Percentiles rank a stretch among this genome's conserved stretches.
These are phyloP conservation scores for Fusarium sp. DNA, from an alignment of 2,329 filamentous ascomycete genomes.

Conservation along the genomic window DNA sequence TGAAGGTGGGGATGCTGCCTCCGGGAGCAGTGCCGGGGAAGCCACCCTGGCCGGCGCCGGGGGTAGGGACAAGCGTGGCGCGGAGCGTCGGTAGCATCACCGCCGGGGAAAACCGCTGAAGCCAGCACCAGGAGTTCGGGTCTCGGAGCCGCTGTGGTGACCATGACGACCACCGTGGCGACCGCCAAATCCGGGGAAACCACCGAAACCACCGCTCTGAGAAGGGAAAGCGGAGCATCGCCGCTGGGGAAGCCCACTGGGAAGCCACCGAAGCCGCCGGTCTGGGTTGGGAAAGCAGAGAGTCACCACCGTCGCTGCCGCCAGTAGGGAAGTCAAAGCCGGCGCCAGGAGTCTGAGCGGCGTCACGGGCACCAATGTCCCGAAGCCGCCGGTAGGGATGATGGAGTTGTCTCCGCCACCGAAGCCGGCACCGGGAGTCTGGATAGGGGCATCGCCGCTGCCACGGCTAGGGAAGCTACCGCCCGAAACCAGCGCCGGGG, in stretches of 20 bases:
- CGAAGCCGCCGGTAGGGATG: not conserved
- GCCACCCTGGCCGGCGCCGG: slow-evolving; percentile 13
- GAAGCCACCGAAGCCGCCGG: not conserved
- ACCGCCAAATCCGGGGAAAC: slow-evolving; percentile 8
- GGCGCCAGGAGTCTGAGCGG: slow-evolving; percentile 8
- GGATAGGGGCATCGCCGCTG: slow-evolving; percentile 1
- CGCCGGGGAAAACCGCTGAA: not conserved
- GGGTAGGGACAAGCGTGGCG: slow-evolving; percentile 23
- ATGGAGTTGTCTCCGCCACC: not conserved
- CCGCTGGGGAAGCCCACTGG: not conserved
- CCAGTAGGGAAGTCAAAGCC: slow-evolving; percentile 3
- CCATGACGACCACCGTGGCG: not conserved
- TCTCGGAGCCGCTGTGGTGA: not conserved
- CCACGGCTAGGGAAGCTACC: not conserved
- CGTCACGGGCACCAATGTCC: not conserved
- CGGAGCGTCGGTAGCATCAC: not conserved
- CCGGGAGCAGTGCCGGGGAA: not conserved
- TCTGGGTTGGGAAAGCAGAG: not conserved
- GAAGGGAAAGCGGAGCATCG: slow-evolving; percentile 3
- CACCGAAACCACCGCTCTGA: slow-evolving; percentile 9
- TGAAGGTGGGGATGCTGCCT: not conserved
- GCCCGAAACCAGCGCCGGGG: slow-evolving; percentile 6
- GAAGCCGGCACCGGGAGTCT: slow-evolving; percentile 3
- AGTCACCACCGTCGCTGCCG: not conserved
- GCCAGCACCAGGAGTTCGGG: slow-evolving; percentile 1